Evolutionary conservation across 176 grass and related monocot genomes (phyloP), one percentile per base, ranked within the genome.

Genomic region (Rhynchospora pubera): DNA sequence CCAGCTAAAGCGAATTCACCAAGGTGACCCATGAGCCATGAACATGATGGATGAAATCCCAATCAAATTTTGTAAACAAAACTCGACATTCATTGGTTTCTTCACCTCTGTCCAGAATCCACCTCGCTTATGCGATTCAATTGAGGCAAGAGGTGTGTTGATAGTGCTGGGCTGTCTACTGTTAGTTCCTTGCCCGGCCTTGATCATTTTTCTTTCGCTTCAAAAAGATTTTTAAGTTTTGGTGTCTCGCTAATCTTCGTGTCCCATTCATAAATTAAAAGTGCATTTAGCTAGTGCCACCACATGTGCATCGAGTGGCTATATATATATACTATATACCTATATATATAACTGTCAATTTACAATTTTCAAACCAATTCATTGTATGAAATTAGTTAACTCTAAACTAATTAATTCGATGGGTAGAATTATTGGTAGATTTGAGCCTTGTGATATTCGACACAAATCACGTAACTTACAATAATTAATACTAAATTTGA

Each of bases 1-100:
- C 63, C 78, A 30, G 85, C 53, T 47, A 82, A 64, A 56, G 63
- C 12, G 12, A 86, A 5, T 60, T 86, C 77, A 30, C 84, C 84
- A 53, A 81, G 62, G 62, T 81, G 84, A 42, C 84, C 77, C 4
- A 68, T n/a, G n/a, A n/a, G n/a, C n/a, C n/a, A n/a, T 15, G n/a
- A 86, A 67, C 84, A 86, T 86, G 44, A 59, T 71, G 26, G 26
- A 28, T 55, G 76, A 81, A 26, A 58, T n/a, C 26, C 26, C 26
- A 28, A 28, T 28, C 26, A 28, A 28, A 28, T 28, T 28, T 28
- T 28, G 26, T 28, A 28, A 28, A 28, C 26, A 28, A 19, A 59
- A 7, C 18, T 59, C 57, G 2, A 34, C 1, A 34, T 3, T 59
- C 57, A 2, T 59, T 21, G 18, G 32, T 59, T 59, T 56, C 57